Base-by-base conservation (phyloP, 148 eudicot genomes). In the Amaranthus palmeri region DNA sequence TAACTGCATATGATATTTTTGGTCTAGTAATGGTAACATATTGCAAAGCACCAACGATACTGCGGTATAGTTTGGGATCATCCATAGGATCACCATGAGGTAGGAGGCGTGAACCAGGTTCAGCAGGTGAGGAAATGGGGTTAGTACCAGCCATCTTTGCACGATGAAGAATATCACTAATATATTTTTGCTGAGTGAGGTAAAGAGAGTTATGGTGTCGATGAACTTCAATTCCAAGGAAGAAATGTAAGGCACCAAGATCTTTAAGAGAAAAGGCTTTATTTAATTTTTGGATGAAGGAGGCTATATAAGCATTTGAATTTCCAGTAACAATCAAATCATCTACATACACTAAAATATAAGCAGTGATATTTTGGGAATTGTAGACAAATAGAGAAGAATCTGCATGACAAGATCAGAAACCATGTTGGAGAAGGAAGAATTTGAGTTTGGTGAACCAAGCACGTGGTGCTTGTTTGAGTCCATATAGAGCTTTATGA, bases 21-120 rank as follows among this genome's bases (percentile, higher is more conserved):
- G 59, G 59, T 5, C 10, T 6, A 5, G 52, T 49, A 49, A 49
- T 49, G 10, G 52, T 49, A 49, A 2, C 10, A 49, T 55, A 55
- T 55, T 55, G 59, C 5, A 55, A n/a, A 4, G 59, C 59, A 55
- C 59, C 59, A 55, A 55, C 59, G 14, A 55, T n/a, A n/a, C 59
- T 55, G n/a, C 14, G 59, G 13, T 55, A 55, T n/a, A 55, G 14
- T 7, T 10, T 8, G 5, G 59, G 59, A 12, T 55, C 59, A 55
- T 10, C 5, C 9, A 10, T 8, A 55, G 59, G 10, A 4, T 55
- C 59, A 55, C 59, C 59, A 55, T 8, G 5, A 12, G 13, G 12
- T 7, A 12, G 9, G 14, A 55, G 59, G 13, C 5, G 17, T 8
- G n/a, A 7, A 10, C 59, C 59, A n/a, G 13, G 13, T 12, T 55